A percentile compares a stretch with the other conserved stretches of the same genome.
phyloP scores from a whole-genome alignment of 768 basidiomycete species.

The Leccinum ochraceum region DNA sequence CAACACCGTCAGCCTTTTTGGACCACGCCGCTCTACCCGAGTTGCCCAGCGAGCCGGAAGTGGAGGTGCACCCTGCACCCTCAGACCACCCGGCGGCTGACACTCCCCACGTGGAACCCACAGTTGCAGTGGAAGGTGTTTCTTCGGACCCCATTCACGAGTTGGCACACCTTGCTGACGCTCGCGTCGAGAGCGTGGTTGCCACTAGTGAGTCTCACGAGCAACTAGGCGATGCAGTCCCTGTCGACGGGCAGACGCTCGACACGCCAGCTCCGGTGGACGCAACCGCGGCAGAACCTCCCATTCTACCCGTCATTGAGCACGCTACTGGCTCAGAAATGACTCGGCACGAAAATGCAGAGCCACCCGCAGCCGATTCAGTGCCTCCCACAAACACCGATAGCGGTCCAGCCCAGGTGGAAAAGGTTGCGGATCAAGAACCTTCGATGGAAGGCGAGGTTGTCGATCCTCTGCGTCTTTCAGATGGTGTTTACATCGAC shows the following conservation, averaged over 20 bases:
- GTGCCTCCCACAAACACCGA: conserved; percentile 5
- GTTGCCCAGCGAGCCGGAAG: conserved; percentile 7
- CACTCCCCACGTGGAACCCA: conserved; percentile 17
- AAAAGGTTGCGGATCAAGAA: conserved; percentile 15
- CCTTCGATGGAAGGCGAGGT: conserved; percentile 14
- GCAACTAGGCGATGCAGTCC: conserved; percentile 9
- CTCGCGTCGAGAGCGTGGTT: conserved; percentile 6
- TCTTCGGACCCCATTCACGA: conserved; percentile 11
- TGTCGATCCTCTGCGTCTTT: conserved; percentile 56
- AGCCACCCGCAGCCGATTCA: conserved; percentile 14
- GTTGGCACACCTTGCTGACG: conserved; percentile 9
- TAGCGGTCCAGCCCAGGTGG: conserved; percentile 6
- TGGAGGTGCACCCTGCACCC: conserved; percentile 13
- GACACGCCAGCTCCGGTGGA: conserved; percentile 9
- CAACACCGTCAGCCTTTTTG: conserved; percentile 2
- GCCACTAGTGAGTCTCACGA: conserved; percentile 25
- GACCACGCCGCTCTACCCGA: conserved; percentile 11
- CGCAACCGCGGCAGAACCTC: conserved; percentile 5
- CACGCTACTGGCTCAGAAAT: conserved; percentile 7
- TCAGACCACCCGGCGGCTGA: conserved; percentile 21
- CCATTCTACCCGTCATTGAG: conserved; percentile 4
- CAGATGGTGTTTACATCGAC: conserved; percentile 71
- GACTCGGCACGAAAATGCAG: conserved; percentile 12
- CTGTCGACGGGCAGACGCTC: conserved; percentile 5
- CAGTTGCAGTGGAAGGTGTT: conserved; percentile 9